Evolutionary conservation across 2,329 filamentous ascomycete species (phyloP).

Genomic region (Aspergillus sp.): DNA sequence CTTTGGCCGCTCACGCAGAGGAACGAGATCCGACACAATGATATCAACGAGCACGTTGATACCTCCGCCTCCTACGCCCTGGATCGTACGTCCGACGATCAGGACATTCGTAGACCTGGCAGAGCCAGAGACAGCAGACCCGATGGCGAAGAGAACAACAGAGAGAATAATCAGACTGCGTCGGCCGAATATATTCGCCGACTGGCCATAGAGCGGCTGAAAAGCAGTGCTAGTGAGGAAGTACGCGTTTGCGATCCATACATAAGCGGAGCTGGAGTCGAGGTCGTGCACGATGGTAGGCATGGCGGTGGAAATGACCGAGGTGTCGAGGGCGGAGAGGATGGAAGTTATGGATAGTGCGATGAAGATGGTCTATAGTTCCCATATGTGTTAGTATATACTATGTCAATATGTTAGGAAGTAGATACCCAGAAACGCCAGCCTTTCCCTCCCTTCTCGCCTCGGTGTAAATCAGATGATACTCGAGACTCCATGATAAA

Average conservation of each 20-base stretch:
- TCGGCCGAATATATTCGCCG: slow-evolving; percentile 56
- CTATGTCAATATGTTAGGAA: background rate
- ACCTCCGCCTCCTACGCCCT: slow-evolving; percentile 55
- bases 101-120: slow-evolving; percentile 50
- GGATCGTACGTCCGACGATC: slow-evolving; percentile 58
- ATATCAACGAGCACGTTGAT: slow-evolving; percentile 46
- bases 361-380: background rate
- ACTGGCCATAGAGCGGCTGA: slow-evolving; percentile 54
- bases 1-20: slow-evolving; percentile 37
- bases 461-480: too few relatives aligned
- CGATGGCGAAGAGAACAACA: slow-evolving; percentile 53
- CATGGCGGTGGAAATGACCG: slow-evolving; percentile 44
- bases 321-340: slow-evolving; percentile 37
- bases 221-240: slow-evolving; percentile 44
- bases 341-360: background rate
- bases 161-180: slow-evolving; percentile 44
- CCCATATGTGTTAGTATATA: too few relatives aligned
- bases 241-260: slow-evolving; percentile 41
- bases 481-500: background rate
- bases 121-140: slow-evolving; percentile 55
- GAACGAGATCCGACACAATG: slow-evolving; percentile 50
- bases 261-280: slow-evolving; percentile 33
- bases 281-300: slow-evolving; percentile 42
- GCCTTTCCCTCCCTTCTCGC: background rate
- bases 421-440: background rate